Base-by-base conservation (phyloP, 2,329 filamentous ascomycete genomes). In the Neocatenulostroma microsporum region DNA sequence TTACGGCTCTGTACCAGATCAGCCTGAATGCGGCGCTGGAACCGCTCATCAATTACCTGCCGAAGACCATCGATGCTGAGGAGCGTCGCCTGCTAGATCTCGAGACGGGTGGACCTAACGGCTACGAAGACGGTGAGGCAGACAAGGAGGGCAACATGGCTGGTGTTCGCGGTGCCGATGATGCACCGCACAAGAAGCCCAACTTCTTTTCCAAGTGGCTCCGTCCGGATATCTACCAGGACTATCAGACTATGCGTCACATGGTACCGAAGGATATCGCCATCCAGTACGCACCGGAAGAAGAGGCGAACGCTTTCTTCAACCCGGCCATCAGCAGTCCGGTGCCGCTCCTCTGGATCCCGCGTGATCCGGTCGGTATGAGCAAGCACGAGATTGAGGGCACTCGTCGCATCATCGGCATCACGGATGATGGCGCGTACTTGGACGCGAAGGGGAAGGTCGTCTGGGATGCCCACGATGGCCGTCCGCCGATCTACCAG, bases 31-130 rank as follows among this genome's bases (percentile, higher is more conserved):
- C 39, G 3, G 54, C 59, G 1, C 48, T 68, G 17, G 76, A 76
- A 0, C 89, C 91, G 3, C 71, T 98, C 8, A 80, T 94, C 56
- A 77, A 82, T 25, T 94, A 94, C 53, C 68, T 98, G 3, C 91
- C 91, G 0, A 93, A 96, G 46, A 96, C 89, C 0, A 78, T 96
- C 37, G 91, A 98, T 58, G 91, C 96, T 46, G 89, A 95, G 55
- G 91, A 62, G 41, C 53, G 52, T 34, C 50, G 51, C 13, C 46
- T 62, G 4, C 47, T 58, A 4, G 53, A 59, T 23, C 49, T 53
- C 2, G 58, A 62, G 37, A 49, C 53, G 33, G 59, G 45, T 42
- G 26, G 48, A 40, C 40, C 46, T 30, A 14, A 28, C 17, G 34
- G 14, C 27, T 21, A 30, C 18, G 19, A 37, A 8, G 27, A 14